Conservation (phyloP, 106 monocot genomes). For the Dioscorea dumetorum region DNA sequence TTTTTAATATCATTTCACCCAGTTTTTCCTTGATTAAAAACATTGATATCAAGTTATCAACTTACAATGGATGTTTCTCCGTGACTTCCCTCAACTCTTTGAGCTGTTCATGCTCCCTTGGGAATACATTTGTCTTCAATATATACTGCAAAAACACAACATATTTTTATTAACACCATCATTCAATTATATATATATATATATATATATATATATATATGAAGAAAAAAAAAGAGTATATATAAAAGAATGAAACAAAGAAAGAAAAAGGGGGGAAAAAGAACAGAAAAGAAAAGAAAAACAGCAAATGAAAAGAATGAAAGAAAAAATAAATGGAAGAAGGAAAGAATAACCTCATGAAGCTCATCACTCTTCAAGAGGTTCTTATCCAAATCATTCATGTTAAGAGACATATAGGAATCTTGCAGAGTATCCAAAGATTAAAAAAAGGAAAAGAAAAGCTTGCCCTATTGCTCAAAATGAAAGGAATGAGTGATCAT, state of each 20-base stretch:
- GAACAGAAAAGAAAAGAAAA: background rate
- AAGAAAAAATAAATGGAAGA: too few species aligned
- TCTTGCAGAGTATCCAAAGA: too few species aligned
- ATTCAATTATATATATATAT: too few species aligned
- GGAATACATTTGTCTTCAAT: constrained; percentile 21
- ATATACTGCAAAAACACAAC: constrained; percentile 10
- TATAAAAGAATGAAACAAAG: background rate
- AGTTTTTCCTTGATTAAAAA: too few species aligned
- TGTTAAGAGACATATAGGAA: too few species aligned
- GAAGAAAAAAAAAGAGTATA: too few species aligned
- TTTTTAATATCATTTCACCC: too few species aligned
- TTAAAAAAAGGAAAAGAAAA: too few species aligned
- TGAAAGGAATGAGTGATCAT: too few species aligned
- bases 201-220: too few species aligned
- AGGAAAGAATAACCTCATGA: background rate
- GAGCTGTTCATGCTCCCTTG: constrained; percentile 29
- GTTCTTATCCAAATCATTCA: background rate
- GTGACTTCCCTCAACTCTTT: constrained; percentile 16
- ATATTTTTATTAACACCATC: background rate
- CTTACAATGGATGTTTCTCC: constrained; percentile 9
- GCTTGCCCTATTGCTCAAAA: too few species aligned
- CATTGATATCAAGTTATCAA: background rate
- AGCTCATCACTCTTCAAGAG: constrained; percentile 1
- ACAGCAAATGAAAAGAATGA: background rate
- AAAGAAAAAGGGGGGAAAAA: too few species aligned